Percentiles rank a stretch among this genome's conserved stretches.
phyloP scores from a whole-genome alignment of 257 asterid genomes.

The Nicotiana obtusifolia region DNA sequence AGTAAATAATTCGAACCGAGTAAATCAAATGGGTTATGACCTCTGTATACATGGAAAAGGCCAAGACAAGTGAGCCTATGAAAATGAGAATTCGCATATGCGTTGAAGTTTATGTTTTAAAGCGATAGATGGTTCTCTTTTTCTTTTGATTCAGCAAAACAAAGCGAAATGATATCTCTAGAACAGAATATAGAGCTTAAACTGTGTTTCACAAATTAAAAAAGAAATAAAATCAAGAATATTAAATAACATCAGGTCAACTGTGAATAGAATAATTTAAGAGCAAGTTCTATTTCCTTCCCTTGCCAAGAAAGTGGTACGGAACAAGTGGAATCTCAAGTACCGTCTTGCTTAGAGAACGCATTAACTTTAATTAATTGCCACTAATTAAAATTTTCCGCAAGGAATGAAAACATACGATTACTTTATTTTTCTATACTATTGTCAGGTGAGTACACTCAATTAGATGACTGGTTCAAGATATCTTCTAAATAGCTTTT shows the following conservation, averaged over 20 bases:
- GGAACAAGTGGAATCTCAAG: constrained; percentile 10
- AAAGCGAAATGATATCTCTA: neutral
- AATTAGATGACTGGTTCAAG: neutral
- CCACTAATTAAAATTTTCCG: neutral
- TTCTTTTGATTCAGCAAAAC: neutral
- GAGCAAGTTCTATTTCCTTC: neutral
- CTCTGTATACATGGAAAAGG: no score
- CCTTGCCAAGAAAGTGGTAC: constrained; percentile 10
- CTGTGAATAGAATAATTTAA: neutral
- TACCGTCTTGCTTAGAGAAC: neutral
- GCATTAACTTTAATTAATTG: neutral
- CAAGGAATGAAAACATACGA: neutral
- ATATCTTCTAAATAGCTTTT: neutral
- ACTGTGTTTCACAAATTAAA: neutral
- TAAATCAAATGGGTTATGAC: no score
- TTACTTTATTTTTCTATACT: neutral
- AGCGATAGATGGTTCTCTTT: no score
- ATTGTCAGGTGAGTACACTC: constrained; percentile 5
- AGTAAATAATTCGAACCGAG: no score
- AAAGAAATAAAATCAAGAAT: neutral
- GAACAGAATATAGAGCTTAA: neutral
- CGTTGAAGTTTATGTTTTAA: no score
- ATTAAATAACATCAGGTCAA: neutral
- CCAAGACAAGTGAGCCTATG: neutral
- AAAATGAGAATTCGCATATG: neutral